A percentile compares a stretch with the other conserved stretches of the same genome.
These are phyloP conservation scores for Umbelopsis sp. DNA, from an alignment of 192 early-diverging fungal genomes.

Conservation along the genomic window DNA sequence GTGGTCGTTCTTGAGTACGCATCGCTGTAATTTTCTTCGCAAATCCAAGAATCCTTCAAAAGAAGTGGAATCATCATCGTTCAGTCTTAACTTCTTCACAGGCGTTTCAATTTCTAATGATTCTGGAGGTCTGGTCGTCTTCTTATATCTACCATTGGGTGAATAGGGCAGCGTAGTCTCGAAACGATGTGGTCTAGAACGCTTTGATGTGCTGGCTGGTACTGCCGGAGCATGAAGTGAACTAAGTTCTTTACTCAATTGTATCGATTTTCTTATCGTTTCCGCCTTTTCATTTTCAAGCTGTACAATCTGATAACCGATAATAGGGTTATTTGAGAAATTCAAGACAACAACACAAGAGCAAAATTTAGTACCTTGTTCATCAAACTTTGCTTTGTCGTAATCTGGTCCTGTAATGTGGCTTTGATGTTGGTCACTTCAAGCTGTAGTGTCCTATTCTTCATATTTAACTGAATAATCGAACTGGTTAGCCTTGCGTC, in stretches of 20 bases:
- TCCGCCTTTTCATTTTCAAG: conserved; percentile 35
- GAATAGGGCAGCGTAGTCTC: neutral
- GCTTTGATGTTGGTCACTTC: conserved; percentile 29
- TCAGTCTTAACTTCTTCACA: conserved; percentile 4
- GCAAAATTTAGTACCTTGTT: conserved; percentile 26
- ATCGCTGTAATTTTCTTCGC: conserved; percentile 30
- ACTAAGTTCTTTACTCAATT: conserved; percentile 20
- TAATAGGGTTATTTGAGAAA: neutral
- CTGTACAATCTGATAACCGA: conserved; percentile 26
- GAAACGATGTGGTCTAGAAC: neutral
- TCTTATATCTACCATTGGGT: neutral
- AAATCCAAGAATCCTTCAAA: conserved; percentile 32
- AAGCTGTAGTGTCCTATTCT: conserved; percentile 13
- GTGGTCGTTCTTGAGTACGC: conserved; percentile 32
- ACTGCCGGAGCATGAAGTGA: neutral
- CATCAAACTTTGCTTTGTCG: conserved; percentile 34
- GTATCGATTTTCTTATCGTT: conserved; percentile 2
- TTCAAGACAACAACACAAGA: neutral
- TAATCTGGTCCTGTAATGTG: conserved; percentile 25
- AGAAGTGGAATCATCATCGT: neutral
- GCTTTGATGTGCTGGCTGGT: neutral
- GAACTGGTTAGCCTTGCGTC: neutral
- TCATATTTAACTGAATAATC: conserved; percentile 13
- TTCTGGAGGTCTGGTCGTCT: neutral
- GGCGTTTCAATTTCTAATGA: neutral